Percentiles rank a stretch among this genome's conserved stretches.
Evolutionary conservation across 805 yeast genomes (phyloP).

Genomic region (Metschnikowia peoriensis): DNA sequence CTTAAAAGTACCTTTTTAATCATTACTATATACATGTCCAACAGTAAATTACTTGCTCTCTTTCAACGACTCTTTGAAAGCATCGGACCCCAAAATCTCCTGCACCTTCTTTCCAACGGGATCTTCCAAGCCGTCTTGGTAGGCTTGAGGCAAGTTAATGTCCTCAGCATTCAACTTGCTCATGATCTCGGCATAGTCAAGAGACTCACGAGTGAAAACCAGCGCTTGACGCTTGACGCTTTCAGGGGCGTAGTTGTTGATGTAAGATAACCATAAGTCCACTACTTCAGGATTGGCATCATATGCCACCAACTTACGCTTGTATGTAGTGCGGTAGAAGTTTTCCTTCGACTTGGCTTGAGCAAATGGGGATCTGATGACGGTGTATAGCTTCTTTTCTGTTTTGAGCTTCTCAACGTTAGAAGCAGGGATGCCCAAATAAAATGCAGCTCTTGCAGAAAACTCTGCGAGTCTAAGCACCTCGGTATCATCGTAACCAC

Average conservation of each 20-base stretch:
- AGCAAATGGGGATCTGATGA: conserved; percentile 87
- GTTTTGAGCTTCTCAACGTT: conserved; percentile 70
- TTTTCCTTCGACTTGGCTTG: conserved; percentile 94
- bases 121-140: conserved; percentile 28
- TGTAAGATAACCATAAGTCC: conserved; percentile 75
- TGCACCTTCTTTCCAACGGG: conserved; percentile 65
- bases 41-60: conserved; percentile 8
- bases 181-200: conserved; percentile 33
- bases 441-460: conserved; percentile 85
- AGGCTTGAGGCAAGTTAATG: conserved; percentile 33
- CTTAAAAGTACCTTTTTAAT: not conserved
- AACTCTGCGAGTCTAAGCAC: conserved; percentile 80
- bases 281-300: conserved; percentile 85
- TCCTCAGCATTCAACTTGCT: conserved; percentile 29
- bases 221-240: conserved; percentile 84
- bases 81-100: conserved; percentile 68
- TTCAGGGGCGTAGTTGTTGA: conserved; percentile 71
- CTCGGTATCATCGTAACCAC: conserved; percentile 68
- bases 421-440: conserved; percentile 80
- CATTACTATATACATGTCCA: conserved; percentile 12
- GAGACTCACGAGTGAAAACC: conserved; percentile 46
- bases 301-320: conserved; percentile 69
- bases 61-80: conserved; percentile 57
- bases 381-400: conserved; percentile 87
- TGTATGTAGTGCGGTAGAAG: conserved; percentile 83